These are phyloP conservation scores for Bolboschoenus planiculmis DNA, from an alignment of 176 grass and related monocot species.

Conservation along the genomic window DNA sequence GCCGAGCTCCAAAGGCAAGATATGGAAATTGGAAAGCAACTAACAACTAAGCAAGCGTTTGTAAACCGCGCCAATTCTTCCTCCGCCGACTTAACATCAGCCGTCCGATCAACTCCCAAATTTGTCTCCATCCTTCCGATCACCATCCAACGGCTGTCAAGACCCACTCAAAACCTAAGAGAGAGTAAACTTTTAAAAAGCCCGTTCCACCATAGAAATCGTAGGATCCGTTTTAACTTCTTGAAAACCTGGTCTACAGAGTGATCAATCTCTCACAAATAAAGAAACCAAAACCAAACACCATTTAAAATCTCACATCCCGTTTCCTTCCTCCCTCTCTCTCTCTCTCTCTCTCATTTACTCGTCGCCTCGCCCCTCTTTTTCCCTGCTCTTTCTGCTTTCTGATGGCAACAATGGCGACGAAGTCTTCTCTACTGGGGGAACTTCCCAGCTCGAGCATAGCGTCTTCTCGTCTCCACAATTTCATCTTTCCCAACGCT, in stretches of 20 bases:
- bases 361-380: neutral
- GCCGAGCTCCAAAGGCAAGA: neutral
- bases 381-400: neutral
- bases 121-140: neutral
- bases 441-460: neutral
- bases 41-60: neutral
- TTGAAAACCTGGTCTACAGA: neutral
- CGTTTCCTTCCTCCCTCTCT: neutral
- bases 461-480: constrained; percentile 3
- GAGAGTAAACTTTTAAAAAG: neutral
- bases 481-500: neutral
- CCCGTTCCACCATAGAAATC: neutral
- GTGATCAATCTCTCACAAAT: neutral
- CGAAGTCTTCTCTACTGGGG: neutral
- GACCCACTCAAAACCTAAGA: neutral
- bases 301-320: constrained; percentile 24
- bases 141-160: neutral
- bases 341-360: neutral
- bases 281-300: constrained; percentile 17
- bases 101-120: neutral
- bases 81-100: neutral
- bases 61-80: constrained; percentile 10
- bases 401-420: neutral
- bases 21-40: neutral
- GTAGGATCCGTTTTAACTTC: neutral